Conservation (phyloP, 176 grass and related monocot species). For the Carex kokanica region DNA sequence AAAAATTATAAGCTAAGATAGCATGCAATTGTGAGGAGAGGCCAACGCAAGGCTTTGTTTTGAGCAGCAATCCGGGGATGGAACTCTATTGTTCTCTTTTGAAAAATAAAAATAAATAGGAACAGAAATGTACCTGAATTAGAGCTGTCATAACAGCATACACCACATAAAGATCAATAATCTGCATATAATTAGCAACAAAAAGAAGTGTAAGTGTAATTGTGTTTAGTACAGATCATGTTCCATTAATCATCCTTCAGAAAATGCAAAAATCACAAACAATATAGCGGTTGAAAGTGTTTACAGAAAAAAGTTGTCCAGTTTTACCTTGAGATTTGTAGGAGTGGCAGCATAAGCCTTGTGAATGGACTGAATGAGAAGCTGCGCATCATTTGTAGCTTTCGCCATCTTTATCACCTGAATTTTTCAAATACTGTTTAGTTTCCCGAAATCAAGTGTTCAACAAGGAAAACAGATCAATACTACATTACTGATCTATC, state of each 20-base stretch:
- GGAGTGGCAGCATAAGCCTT: constrained; percentile 75
- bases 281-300: not conserved
- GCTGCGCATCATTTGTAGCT: constrained; percentile 47
- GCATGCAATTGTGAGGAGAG: not conserved
- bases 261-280: not conserved
- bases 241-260: no score
- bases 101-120: not conserved
- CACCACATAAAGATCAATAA: constrained; percentile 78
- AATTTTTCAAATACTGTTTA: not conserved
- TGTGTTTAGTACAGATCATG: not conserved
- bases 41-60: not conserved
- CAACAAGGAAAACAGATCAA: not conserved
- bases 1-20: not conserved
- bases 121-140: constrained; percentile 46
- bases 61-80: not conserved
- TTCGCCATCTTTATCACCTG: constrained; percentile 48
- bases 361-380: constrained; percentile 68
- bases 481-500: not conserved
- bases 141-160: constrained; percentile 53
- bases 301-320: not conserved
- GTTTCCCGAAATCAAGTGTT: not conserved
- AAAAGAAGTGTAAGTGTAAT: not conserved
- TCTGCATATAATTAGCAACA: constrained; percentile 45
- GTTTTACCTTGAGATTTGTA: constrained; percentile 61
- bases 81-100: not conserved